These are phyloP conservation scores for Globisporangium orthogonon DNA, from an alignment of 352 stramenopile species.

Conservation along the genomic window DNA sequence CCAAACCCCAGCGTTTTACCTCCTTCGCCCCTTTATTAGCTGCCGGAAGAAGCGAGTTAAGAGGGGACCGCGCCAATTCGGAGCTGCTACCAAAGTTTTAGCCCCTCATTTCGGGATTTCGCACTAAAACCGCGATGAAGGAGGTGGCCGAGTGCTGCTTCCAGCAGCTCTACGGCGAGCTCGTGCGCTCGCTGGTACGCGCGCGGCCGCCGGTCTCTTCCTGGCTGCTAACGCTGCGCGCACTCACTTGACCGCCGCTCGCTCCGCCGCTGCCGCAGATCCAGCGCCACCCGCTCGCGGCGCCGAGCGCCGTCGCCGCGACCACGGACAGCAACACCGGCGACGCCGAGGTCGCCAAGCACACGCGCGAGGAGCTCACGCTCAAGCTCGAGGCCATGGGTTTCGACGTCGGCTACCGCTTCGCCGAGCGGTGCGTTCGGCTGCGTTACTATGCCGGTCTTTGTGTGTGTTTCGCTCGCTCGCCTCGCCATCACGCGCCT, in stretches of 20 bases:
- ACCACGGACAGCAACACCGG: slow-evolving; percentile 10
- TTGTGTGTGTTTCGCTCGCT: too few species aligned
- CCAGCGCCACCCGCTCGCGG: slow-evolving; percentile 46
- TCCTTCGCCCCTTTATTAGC: background rate
- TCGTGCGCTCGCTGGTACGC: slow-evolving; percentile 81
- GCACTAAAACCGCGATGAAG: slow-evolving; percentile 37
- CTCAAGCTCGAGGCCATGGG: slow-evolving; percentile 83
- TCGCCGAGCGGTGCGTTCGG: slow-evolving; percentile 50
- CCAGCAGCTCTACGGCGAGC: slow-evolving; percentile 83
- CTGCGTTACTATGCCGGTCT: background rate
- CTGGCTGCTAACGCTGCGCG: background rate
- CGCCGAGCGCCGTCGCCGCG: slow-evolving; percentile 16
- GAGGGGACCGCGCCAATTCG: too few species aligned
- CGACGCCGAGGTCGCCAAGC: slow-evolving; percentile 42
- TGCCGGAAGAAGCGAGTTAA: too few species aligned
- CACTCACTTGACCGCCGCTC: background rate
- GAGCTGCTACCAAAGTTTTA: background rate
- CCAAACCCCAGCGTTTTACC: background rate
- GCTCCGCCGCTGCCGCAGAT: slow-evolving; percentile 26
- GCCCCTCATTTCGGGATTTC: background rate
- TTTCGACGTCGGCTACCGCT: slow-evolving; percentile 83
- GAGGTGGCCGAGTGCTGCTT: slow-evolving; percentile 84
- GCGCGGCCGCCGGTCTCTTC: too few species aligned
- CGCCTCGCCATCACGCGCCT: too few species aligned
- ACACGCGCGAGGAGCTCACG: slow-evolving; percentile 66